Conservation (phyloP, 768 basidiomycete species). For the Lactifluus hygrophoroides region DNA sequence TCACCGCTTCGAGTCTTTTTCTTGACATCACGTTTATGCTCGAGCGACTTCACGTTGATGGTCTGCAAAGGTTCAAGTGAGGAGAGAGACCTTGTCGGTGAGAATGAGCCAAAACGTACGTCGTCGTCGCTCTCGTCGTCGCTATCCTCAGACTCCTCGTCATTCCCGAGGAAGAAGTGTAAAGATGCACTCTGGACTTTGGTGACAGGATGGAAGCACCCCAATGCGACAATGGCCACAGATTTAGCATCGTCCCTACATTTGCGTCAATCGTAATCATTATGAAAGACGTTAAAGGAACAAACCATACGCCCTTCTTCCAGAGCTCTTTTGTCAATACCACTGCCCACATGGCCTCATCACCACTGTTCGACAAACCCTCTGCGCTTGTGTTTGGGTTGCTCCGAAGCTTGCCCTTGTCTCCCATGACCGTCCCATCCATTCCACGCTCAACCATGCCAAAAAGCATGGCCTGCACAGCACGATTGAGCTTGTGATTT, state of each 20-base stretch:
- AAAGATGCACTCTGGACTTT: constrained; percentile 93
- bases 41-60: constrained; percentile 62
- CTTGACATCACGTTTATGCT: constrained; percentile 86
- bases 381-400: constrained; percentile 32
- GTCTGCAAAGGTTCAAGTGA: constrained; percentile 24
- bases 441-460: constrained; percentile 93
- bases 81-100: constrained; percentile 13
- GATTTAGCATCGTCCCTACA: constrained; percentile 82
- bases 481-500: constrained; percentile 93
- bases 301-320: constrained; percentile 84
- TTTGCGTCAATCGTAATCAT: not conserved
- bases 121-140: constrained; percentile 59
- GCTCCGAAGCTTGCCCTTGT: constrained; percentile 68
- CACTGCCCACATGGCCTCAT: constrained; percentile 97
- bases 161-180: constrained; percentile 94
- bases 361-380: constrained; percentile 41
- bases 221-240: constrained; percentile 84
- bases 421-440: constrained; percentile 69
- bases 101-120: constrained; percentile 23
- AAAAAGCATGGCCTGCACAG: constrained; percentile 93
- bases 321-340: constrained; percentile 90
- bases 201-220: constrained; percentile 85
- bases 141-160: constrained; percentile 64
- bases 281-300: not conserved
- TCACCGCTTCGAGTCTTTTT: constrained; percentile 84